A percentile compares a stretch with the other conserved stretches of the same genome.
These are phyloP conservation scores for Didymella pomorum DNA, from an alignment of 2,329 filamentous ascomycete species.

Conservation along the genomic window DNA sequence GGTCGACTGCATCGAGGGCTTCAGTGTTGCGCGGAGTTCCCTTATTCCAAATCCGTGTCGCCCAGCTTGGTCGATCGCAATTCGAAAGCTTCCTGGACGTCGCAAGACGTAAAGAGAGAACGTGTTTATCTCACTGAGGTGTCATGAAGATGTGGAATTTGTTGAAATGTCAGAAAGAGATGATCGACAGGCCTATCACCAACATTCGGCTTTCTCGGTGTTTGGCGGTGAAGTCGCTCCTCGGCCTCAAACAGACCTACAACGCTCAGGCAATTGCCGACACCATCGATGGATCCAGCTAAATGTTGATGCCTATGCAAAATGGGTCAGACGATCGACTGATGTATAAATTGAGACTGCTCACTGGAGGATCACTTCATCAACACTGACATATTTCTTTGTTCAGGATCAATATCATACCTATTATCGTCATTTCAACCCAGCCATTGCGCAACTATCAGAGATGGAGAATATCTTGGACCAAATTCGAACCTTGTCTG, in stretches of 20 bases:
- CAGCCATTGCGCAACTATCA: not conserved
- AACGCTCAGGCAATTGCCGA: not conserved
- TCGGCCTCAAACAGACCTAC: not conserved
- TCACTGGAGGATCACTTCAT: not conserved
- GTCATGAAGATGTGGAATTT: too few relatives aligned
- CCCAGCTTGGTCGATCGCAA: too few relatives aligned
- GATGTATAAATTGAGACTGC: not conserved
- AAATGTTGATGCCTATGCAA: not conserved
- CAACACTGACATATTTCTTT: not conserved
- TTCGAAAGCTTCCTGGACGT: too few relatives aligned
- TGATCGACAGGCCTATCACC: not conserved
- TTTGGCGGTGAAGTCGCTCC: constrained; percentile 5
- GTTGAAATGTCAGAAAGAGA: too few relatives aligned
- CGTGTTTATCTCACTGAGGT: too few relatives aligned
- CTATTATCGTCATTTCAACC: not conserved
- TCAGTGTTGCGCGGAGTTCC: not conserved
- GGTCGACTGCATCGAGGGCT: not conserved
- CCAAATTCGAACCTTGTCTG: constrained; percentile 33
- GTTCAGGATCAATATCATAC: too few relatives aligned
- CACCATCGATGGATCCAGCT: not conserved
- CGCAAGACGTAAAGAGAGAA: too few relatives aligned
- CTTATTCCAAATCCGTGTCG: too few relatives aligned
- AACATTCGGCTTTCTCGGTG: constrained; percentile 3
- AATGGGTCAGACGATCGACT: not conserved
- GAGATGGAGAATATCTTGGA: constrained; percentile 35